These are phyloP conservation scores for Penicillium sp. DNA, from an alignment of 2,329 filamentous ascomycete genomes.

Conservation along the genomic window DNA sequence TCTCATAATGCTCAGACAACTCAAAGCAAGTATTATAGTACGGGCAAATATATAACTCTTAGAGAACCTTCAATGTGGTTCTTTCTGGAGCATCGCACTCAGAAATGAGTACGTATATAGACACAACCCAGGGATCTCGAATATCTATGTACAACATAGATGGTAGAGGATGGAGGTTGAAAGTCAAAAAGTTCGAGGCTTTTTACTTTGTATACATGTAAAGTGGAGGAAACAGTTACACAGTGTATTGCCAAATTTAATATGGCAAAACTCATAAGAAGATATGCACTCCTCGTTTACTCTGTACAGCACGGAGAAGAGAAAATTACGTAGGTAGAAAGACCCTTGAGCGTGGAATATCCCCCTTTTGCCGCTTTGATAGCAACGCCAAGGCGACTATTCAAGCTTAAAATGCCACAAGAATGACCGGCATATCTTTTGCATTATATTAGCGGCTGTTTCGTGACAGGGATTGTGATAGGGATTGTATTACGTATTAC, in stretches of 20 bases:
- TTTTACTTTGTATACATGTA: not conserved
- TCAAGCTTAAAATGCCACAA: slow-evolving; percentile 13
- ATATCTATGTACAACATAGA: not conserved
- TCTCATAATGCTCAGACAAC: not conserved
- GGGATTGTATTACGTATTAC: too few species aligned
- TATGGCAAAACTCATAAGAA: not conserved
- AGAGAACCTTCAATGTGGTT: not conserved
- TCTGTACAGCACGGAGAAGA: not conserved
- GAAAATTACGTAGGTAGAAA: not conserved
- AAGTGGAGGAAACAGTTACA: not conserved
- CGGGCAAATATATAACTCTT: not conserved
- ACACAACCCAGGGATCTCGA: not conserved
- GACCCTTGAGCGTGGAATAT: not conserved
- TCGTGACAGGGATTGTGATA: not conserved
- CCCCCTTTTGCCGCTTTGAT: slow-evolving; percentile 4
- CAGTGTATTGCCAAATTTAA: not conserved
- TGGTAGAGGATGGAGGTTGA: not conserved
- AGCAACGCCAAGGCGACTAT: slow-evolving; percentile 14
- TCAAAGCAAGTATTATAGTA: not conserved
- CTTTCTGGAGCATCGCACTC: not conserved
- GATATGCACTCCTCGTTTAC: not conserved
- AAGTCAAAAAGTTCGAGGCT: not conserved
- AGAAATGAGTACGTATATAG: not conserved
- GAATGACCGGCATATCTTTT: not conserved
- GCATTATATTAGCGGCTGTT: not conserved